Percentiles rank a stretch among this genome's conserved stretches.
phyloP scores from a whole-genome alignment of 805 yeast genomes.

The Cyberlindnera lachancei region DNA sequence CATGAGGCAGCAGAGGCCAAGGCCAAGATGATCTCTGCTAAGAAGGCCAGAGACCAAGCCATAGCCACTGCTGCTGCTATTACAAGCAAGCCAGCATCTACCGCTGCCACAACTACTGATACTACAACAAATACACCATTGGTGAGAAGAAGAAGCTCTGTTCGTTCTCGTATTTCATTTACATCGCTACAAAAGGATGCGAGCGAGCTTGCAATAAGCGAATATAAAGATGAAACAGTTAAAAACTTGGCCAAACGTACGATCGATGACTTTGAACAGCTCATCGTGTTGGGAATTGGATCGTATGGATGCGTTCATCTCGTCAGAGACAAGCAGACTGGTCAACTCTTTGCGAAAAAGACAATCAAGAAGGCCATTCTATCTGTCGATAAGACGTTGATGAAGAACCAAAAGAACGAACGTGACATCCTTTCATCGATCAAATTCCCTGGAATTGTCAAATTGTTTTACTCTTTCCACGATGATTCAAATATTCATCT shows the following conservation, averaged over 20 bases:
- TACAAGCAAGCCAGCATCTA: background rate
- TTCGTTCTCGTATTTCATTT: slow-evolving; percentile 14
- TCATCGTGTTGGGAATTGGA: slow-evolving; percentile 75
- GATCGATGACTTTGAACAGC: slow-evolving; percentile 54
- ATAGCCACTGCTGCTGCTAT: background rate
- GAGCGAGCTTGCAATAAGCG: slow-evolving; percentile 5
- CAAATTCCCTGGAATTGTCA: slow-evolving; percentile 76
- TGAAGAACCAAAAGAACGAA: slow-evolving; percentile 74
- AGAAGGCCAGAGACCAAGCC: background rate
- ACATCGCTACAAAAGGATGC: slow-evolving; percentile 11
- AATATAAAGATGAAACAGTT: slow-evolving; percentile 7
- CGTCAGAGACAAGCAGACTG: slow-evolving; percentile 55
- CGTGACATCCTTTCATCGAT: slow-evolving; percentile 63
- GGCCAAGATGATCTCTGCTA: background rate
- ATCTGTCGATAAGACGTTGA: slow-evolving; percentile 41
- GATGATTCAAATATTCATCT: slow-evolving; percentile 69
- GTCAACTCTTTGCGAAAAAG: slow-evolving; percentile 74
- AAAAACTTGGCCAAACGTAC: slow-evolving; percentile 11
- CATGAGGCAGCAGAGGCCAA: too few relatives aligned
- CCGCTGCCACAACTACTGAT: background rate
- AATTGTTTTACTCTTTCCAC: slow-evolving; percentile 76
- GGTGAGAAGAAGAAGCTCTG: slow-evolving; percentile 10
- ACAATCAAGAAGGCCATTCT: slow-evolving; percentile 77
- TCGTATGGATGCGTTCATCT: slow-evolving; percentile 83
- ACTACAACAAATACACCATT: background rate